A percentile compares a stretch with the other conserved stretches of the same genome.
Conservation (phyloP, 768 basidiomycete species). For the Mycena sanguinolenta region DNA sequence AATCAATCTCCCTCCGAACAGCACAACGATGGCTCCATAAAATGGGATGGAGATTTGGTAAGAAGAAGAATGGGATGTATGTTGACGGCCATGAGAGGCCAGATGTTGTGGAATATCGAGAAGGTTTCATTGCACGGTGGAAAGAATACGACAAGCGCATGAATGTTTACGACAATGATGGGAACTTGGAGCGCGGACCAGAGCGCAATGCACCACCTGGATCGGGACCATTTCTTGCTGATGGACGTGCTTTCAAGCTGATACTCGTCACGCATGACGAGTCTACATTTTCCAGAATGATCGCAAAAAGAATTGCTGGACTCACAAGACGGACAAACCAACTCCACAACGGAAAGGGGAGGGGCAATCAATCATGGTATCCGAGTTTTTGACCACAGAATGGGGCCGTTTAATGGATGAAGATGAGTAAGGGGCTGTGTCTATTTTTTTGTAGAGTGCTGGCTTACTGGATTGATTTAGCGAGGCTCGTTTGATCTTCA, state of each 20-base stretch:
- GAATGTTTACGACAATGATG: slow-evolving; percentile 44
- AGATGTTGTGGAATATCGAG: slow-evolving; percentile 52
- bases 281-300: slow-evolving; percentile 56
- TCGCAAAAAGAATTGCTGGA: slow-evolving; percentile 44
- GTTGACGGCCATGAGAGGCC: slow-evolving; percentile 53
- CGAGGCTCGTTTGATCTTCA: neutral
- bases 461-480: neutral
- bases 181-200: slow-evolving; percentile 1
- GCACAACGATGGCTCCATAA: slow-evolving; percentile 50
- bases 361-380: slow-evolving; percentile 51
- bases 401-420: slow-evolving; percentile 43
- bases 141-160: slow-evolving; percentile 44
- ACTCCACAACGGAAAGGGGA: slow-evolving; percentile 50
- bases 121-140: slow-evolving; percentile 43
- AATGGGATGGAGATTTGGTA: slow-evolving; percentile 46
- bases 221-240: neutral
- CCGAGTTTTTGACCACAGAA: slow-evolving; percentile 50
- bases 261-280: slow-evolving; percentile 51
- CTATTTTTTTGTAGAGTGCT: slow-evolving; percentile 21
- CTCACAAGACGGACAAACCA: slow-evolving; percentile 37
- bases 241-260: slow-evolving; percentile 16
- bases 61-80: slow-evolving; percentile 52
- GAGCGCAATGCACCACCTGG: neutral
- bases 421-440: slow-evolving; percentile 39
- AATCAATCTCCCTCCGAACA: slow-evolving; percentile 41